Evolutionary conservation across 1,139 yeast species (phyloP).

Genomic region (Scheffersomyces parashehatae): DNA sequence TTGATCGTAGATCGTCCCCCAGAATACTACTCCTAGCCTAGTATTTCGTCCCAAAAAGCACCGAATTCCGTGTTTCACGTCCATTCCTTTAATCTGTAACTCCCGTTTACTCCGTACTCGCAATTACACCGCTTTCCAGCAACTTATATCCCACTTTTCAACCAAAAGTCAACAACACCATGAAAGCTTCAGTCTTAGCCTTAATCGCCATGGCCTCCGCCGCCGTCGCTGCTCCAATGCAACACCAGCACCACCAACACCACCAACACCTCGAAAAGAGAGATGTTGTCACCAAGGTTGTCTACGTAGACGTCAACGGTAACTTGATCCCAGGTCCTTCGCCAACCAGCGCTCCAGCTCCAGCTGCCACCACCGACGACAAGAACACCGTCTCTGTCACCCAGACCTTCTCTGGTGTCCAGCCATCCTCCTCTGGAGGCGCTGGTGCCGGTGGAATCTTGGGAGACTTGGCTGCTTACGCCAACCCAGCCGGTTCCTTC

Average conservation of each 20-base stretch:
- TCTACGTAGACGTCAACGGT: conserved; percentile 18
- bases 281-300: conserved; percentile 16
- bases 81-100: too few species aligned
- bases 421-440: conserved; percentile 5
- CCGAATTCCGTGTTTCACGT: too few species aligned
- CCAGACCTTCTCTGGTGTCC: conserved; percentile 7
- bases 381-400: conserved; percentile 24
- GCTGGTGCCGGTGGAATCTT: conserved; percentile 32
- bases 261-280: conserved; percentile 16
- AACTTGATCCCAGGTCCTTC: conserved; percentile 11
- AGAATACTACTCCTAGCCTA: not conserved
- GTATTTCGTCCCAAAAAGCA: too few species aligned
- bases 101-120: too few species aligned
- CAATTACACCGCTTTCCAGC: too few species aligned
- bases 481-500: conserved; percentile 54
- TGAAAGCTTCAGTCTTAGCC: conserved; percentile 18
- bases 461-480: conserved; percentile 59
- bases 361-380: conserved; percentile 13
- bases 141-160: too few species aligned
- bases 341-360: conserved; percentile 20
- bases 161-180: not conserved
- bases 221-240: conserved; percentile 18
- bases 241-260: conserved; percentile 17
- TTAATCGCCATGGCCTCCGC: conserved; percentile 19
- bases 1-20: not conserved